Conservation (phyloP, 2,329 filamentous ascomycete species). For the Paraphoma chrysanthemicola region DNA sequence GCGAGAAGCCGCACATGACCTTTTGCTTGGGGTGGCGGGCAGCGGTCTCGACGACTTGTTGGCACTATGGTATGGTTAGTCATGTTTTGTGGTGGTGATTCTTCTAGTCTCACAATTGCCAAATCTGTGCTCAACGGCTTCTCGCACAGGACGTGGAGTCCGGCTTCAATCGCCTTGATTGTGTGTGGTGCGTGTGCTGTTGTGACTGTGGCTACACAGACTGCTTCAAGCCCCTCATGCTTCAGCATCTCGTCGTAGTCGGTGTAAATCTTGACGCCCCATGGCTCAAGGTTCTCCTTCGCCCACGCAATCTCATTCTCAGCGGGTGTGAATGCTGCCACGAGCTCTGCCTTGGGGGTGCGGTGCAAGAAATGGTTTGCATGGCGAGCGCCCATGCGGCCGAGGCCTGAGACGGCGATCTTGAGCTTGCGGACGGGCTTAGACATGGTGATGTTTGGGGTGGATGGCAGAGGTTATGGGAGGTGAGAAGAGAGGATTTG, state of each 20-base stretch:
- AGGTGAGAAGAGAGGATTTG: constrained; percentile 2
- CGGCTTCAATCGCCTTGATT: constrained; percentile 62
- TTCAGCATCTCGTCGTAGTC: constrained; percentile 65
- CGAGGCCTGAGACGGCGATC: constrained; percentile 55
- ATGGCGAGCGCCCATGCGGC: constrained; percentile 59
- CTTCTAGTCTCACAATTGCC: constrained; percentile 58
- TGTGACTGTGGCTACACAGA: constrained; percentile 62
- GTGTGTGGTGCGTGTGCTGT: constrained; percentile 65
- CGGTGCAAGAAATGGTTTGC: constrained; percentile 56
- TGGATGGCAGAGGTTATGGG: background rate
- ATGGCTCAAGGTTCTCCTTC: constrained; percentile 57
- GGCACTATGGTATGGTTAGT: constrained; percentile 53
- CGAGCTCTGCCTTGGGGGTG: constrained; percentile 54
- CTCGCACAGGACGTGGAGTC: constrained; percentile 66
- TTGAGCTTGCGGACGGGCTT: constrained; percentile 49
- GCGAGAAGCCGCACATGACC: constrained; percentile 71
- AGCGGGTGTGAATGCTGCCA: constrained; percentile 56
- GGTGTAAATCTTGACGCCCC: constrained; percentile 60
- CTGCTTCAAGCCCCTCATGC: constrained; percentile 62
- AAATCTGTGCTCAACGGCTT: constrained; percentile 66
- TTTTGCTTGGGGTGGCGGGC: constrained; percentile 65
- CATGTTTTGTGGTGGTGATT: too few species aligned
- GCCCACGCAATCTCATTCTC: constrained; percentile 57
- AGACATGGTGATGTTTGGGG: constrained; percentile 32
- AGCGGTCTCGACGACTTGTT: constrained; percentile 66